Evolutionary conservation across 177 flowering plant genomes (phyloP).

Genomic region (Vitis hybrid): DNA sequence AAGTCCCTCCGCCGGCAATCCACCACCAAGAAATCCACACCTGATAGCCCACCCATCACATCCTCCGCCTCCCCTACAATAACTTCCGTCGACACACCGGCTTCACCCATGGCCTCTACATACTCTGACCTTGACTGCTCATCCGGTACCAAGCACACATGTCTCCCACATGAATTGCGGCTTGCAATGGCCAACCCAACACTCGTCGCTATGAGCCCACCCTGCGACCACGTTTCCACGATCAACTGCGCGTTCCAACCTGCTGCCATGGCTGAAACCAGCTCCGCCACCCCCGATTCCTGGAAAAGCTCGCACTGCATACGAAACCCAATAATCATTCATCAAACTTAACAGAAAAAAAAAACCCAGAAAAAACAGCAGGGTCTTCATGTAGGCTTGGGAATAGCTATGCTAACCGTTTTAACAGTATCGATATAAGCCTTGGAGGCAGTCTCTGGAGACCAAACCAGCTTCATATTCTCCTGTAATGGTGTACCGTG

Average conservation of each 20-base stretch:
- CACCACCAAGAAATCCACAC: slow-evolving; percentile 78
- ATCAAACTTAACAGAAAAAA: neutral
- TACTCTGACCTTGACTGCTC: slow-evolving; percentile 57
- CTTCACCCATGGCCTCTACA: slow-evolving; percentile 29
- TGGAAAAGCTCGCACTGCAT: slow-evolving; percentile 49
- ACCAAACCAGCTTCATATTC: slow-evolving; percentile 86
- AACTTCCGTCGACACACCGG: slow-evolving; percentile 44
- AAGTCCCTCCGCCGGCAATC: slow-evolving; percentile 54
- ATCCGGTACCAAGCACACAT: slow-evolving; percentile 78
- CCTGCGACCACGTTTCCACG: slow-evolving; percentile 76
- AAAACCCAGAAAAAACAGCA: neutral
- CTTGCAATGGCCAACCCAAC: slow-evolving; percentile 68
- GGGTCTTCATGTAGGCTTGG: neutral
- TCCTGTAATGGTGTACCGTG: neutral
- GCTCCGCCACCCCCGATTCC: slow-evolving; percentile 78
- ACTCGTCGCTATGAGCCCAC: slow-evolving; percentile 58
- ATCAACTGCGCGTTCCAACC: slow-evolving; percentile 77
- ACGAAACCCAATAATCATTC: neutral
- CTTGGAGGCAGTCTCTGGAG: slow-evolving; percentile 83
- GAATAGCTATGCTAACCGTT: slow-evolving; percentile 37
- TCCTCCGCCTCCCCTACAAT: slow-evolving; percentile 67
- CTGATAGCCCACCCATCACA: slow-evolving; percentile 46
- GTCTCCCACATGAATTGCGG: slow-evolving; percentile 64
- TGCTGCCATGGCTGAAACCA: slow-evolving; percentile 90
- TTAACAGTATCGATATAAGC: slow-evolving; percentile 86